Evolutionary conservation across 1,139 yeast genomes (phyloP).

Genomic region (Insectozyma bohioensis): DNA sequence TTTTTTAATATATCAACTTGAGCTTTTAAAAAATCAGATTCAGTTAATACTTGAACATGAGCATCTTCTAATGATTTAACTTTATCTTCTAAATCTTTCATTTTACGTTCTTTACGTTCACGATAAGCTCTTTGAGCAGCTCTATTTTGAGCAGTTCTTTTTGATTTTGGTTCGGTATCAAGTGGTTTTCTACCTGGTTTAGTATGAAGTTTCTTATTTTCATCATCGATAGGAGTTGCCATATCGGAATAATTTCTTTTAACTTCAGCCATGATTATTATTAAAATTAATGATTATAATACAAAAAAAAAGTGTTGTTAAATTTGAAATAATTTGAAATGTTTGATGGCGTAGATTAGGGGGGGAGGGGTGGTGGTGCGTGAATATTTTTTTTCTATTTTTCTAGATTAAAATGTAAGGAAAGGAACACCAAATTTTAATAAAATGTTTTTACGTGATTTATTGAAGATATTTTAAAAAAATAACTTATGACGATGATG

Average conservation of each 20-base stretch:
- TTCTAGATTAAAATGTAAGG: too few relatives aligned
- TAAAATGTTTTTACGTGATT: too few relatives aligned
- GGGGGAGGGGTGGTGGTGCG: too few relatives aligned
- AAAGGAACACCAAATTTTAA: too few relatives aligned
- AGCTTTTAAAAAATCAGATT: slow-evolving; percentile 68
- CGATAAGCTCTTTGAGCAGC: slow-evolving; percentile 98
- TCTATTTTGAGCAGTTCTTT: slow-evolving; percentile 93
- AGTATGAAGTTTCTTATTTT: slow-evolving; percentile 40
- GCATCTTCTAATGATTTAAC: slow-evolving; percentile 71
- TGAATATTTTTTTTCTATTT: too few relatives aligned
- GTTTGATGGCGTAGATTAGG: too few relatives aligned
- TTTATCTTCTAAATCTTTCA: slow-evolving; percentile 82
- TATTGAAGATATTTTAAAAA: too few relatives aligned
- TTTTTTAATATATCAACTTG: slow-evolving; percentile 75
- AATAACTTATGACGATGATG: too few relatives aligned
- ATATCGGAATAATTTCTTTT: slow-evolving; percentile 35
- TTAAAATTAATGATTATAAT: too few relatives aligned
- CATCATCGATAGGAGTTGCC: slow-evolving; percentile 19
- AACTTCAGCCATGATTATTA: slow-evolving; percentile 29
- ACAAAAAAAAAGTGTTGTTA: too few relatives aligned
- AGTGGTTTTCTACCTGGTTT: slow-evolving; percentile 68
- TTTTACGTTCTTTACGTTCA: slow-evolving; percentile 85
- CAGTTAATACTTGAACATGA: slow-evolving; percentile 61
- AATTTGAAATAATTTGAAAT: too few relatives aligned
- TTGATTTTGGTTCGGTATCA: slow-evolving; percentile 76